Conservation (phyloP, 345 rosid species). For the Corymbia maculata region DNA sequence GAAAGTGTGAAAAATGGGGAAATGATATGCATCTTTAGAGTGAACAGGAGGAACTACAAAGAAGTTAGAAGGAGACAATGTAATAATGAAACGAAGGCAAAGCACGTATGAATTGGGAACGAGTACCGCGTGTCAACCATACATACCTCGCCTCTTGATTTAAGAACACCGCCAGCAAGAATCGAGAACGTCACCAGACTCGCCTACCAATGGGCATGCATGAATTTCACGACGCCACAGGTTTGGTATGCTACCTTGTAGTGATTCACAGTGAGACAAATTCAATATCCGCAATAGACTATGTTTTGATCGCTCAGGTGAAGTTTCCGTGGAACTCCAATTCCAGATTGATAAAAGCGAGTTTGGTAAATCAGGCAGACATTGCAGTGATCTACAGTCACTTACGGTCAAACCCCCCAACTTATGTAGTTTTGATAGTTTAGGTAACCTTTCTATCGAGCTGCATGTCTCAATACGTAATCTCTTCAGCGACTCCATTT, state of each 20-base stretch:
- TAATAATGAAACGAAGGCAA: accelerated
- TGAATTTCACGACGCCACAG: accelerated
- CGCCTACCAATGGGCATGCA: neutral
- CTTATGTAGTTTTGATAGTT: neutral
- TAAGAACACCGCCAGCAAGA: no score
- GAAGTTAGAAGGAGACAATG: neutral
- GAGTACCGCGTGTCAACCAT: neutral
- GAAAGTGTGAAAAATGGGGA: neutral
- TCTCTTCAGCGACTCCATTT: neutral
- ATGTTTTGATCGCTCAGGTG: neutral
- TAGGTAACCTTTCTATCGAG: neutral
- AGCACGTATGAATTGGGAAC: accelerated
- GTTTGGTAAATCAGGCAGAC: neutral
- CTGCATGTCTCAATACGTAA: accelerated
- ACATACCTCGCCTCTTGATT: neutral
- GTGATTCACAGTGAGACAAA: neutral
- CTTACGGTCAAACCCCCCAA: neutral
- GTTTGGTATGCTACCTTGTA: neutral
- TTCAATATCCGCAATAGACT: accelerated
- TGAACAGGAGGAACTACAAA: neutral
- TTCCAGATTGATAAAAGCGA: neutral
- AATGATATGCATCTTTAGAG: neutral
- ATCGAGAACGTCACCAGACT: neutral
- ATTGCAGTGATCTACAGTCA: neutral
- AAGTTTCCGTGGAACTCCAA: neutral